These are phyloP conservation scores for Fusarium cicatricum DNA, from an alignment of 2,329 filamentous ascomycete genomes.

Conservation along the genomic window DNA sequence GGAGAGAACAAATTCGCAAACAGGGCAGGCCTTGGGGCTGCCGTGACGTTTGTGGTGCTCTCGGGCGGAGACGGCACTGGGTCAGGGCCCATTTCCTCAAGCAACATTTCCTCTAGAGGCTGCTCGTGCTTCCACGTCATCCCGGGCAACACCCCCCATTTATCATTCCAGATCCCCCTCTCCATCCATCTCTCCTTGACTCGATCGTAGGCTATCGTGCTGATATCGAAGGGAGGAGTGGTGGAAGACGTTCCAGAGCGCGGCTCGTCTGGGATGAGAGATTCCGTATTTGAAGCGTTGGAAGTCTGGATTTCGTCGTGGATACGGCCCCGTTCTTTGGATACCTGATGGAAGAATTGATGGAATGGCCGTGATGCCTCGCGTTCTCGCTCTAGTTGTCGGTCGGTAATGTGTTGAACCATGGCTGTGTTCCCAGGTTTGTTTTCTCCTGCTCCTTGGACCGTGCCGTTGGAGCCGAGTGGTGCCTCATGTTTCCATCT, in stretches of 20 bases:
- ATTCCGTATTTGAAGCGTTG: not conserved
- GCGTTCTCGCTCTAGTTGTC: conserved; percentile 27
- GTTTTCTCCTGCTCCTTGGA: not conserved
- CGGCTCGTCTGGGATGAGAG: not conserved
- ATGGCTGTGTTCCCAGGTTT: not conserved
- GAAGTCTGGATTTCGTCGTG: not conserved
- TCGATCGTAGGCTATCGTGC: not conserved
- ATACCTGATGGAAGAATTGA: not conserved
- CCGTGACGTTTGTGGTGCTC: not conserved
- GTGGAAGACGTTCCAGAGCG: not conserved
- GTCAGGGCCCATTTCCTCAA: not conserved
- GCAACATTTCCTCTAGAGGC: not conserved
- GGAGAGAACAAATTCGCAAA: not conserved
- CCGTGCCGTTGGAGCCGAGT: not conserved
- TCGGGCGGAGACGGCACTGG: not conserved
- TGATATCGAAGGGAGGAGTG: not conserved
- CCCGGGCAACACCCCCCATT: not conserved
- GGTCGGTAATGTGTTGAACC: too few species aligned
- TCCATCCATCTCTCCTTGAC: not conserved
- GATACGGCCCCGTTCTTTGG: not conserved
- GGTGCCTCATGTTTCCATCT: conserved; percentile 10
- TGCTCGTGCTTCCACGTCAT: conserved; percentile 5
- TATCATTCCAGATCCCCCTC: not conserved
- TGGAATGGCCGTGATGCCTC: conserved; percentile 1
- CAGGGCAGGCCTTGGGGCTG: not conserved